Evolutionary conservation across 768 basidiomycete genomes (phyloP).

Genomic region (Naganishia randhawae): DNA sequence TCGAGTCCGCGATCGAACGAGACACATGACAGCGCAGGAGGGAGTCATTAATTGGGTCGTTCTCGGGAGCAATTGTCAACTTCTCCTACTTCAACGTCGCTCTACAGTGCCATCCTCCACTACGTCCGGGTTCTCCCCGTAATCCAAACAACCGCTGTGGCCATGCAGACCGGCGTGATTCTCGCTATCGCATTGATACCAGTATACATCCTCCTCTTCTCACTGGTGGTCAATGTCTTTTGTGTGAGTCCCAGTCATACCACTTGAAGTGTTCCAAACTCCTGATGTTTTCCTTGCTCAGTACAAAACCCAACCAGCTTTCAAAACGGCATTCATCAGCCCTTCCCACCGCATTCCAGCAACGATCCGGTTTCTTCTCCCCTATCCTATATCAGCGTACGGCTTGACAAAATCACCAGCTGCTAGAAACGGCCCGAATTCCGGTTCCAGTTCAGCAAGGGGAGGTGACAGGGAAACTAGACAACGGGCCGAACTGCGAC

Average conservation of each 20-base stretch:
- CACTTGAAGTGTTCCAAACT: background rate
- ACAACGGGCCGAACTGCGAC: background rate
- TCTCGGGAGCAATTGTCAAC: too few relatives aligned
- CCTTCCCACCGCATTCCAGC: slow-evolving; percentile 7
- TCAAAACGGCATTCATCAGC: slow-evolving; percentile 7
- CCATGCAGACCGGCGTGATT: slow-evolving; percentile 11
- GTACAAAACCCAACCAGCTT: slow-evolving; percentile 6
- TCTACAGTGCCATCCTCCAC: background rate
- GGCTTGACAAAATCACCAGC: background rate
- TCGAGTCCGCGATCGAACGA: too few relatives aligned
- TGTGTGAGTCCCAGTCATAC: background rate
- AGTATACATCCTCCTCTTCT: slow-evolving; percentile 21
- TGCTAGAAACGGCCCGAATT: background rate
- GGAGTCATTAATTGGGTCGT: too few relatives aligned
- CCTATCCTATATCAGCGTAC: slow-evolving; percentile 12
- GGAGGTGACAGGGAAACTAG: background rate
- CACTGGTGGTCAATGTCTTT: background rate
- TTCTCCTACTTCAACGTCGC: too few relatives aligned
- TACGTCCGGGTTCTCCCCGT: background rate
- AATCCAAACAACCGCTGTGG: background rate
- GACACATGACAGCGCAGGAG: too few relatives aligned
- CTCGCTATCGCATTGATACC: slow-evolving; percentile 22
- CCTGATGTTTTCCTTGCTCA: background rate
- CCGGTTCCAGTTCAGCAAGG: background rate
- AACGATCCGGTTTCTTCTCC: slow-evolving; percentile 1